These are phyloP conservation scores for Tribonema minus DNA, from an alignment of 108 stramenopile genomes.

Conservation along the genomic window DNA sequence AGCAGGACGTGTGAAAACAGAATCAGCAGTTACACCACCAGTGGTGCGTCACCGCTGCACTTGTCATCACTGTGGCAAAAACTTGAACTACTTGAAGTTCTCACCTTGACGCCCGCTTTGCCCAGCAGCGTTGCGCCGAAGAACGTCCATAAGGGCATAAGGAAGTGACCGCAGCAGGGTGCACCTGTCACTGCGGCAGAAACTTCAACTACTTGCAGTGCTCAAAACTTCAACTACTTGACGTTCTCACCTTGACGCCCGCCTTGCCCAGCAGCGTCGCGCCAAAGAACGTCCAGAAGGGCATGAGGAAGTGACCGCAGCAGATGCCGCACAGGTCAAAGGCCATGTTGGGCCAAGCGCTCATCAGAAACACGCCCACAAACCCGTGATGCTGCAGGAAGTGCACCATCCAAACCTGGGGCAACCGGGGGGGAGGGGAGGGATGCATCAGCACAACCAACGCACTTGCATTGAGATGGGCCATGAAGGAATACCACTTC, in stretches of 20 bases:
- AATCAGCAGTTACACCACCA: too few species aligned
- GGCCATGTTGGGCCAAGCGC: conserved; percentile 56
- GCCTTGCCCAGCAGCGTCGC: conserved; percentile 61
- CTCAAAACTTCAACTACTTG: neutral
- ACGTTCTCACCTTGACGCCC: conserved; percentile 34
- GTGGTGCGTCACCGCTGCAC: too few species aligned
- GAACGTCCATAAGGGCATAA: conserved; percentile 42
- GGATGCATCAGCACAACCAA: too few species aligned
- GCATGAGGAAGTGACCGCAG: conserved; percentile 55
- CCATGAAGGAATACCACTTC: too few species aligned
- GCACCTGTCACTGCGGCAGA: neutral
- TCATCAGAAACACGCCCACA: conserved; percentile 54
- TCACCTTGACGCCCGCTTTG: conserved; percentile 55
- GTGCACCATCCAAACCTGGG: conserved; percentile 32
- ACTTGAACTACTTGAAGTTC: too few species aligned
- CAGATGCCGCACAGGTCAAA: conserved; percentile 63
- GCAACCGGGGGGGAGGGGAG: neutral
- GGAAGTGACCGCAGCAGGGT: neutral
- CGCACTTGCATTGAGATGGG: too few species aligned
- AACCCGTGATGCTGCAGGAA: conserved; percentile 52
- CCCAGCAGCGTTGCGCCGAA: conserved; percentile 59
- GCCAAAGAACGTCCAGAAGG: conserved; percentile 60
- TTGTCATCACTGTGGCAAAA: too few species aligned
- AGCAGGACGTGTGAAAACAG: too few species aligned
- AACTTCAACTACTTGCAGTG: neutral